phyloP scores from a whole-genome alignment of 345 rosid genomes.

The Pugionium cornutum region DNA sequence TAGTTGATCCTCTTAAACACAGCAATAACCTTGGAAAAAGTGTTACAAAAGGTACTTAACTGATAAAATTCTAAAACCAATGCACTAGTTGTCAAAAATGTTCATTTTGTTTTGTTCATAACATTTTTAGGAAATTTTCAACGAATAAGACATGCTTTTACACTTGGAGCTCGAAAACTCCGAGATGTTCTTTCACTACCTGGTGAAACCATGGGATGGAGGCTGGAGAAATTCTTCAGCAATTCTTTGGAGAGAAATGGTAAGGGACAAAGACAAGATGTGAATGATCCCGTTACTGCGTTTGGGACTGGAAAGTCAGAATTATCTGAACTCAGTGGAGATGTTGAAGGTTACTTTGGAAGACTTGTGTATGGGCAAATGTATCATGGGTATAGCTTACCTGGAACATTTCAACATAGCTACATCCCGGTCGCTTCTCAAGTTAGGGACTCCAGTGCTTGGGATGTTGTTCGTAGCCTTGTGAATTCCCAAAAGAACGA shows the following conservation, averaged over 20 bases:
- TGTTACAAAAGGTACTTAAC: constrained; percentile 67
- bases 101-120: background rate
- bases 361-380: constrained; percentile 56
- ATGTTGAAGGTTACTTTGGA: constrained; percentile 45
- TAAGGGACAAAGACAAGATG: constrained; percentile 79
- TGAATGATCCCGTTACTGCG: constrained; percentile 60
- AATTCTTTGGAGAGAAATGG: constrained; percentile 82
- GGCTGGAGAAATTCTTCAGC: constrained; percentile 59
- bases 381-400: constrained; percentile 48
- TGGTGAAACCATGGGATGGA: constrained; percentile 58
- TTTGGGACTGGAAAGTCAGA: constrained; percentile 79
- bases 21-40: constrained; percentile 92
- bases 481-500: constrained; percentile 34
- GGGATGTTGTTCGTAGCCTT: constrained; percentile 40
- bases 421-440: constrained; percentile 38
- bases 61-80: background rate
- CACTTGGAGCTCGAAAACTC: constrained; percentile 58
- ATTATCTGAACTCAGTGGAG: constrained; percentile 62
- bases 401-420: constrained; percentile 28
- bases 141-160: constrained; percentile 66
- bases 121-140: constrained; percentile 59
- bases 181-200: constrained; percentile 60
- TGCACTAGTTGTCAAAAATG: background rate
- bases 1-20: constrained; percentile 79
- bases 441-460: constrained; percentile 33